phyloP scores from a whole-genome alignment of 805 yeast genomes.

The Metschnikowia proteae region DNA sequence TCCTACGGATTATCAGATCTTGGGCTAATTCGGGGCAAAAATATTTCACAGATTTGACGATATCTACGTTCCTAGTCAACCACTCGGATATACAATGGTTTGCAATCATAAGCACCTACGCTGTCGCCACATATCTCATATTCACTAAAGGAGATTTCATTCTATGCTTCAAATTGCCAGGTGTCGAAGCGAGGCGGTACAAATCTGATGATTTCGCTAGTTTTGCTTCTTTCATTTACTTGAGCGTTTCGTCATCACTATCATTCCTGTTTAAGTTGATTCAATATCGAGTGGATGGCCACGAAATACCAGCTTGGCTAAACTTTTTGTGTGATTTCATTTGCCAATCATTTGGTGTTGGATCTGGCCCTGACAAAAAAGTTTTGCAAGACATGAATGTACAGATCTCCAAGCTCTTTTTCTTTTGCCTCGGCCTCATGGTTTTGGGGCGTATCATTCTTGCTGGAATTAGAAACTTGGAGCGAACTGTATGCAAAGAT shows the following conservation, averaged over 20 bases:
- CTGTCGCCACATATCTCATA: conserved; percentile 16
- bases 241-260: conserved; percentile 44
- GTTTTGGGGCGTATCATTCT: conserved; percentile 26
- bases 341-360: conserved; percentile 25
- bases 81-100: conserved; percentile 44
- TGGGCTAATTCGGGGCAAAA: conserved; percentile 95
- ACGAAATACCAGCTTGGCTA: conserved; percentile 43
- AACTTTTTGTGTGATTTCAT: conserved; percentile 26
- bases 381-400: conserved; percentile 23
- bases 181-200: neutral
- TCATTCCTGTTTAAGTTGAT: conserved; percentile 53
- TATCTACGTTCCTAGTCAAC: conserved; percentile 41
- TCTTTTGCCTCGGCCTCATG: conserved; percentile 22
- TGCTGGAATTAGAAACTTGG: conserved; percentile 22
- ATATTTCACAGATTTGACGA: conserved; percentile 37
- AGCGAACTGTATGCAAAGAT: conserved; percentile 30
- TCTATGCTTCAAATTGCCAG: conserved; percentile 18
- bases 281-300: conserved; percentile 54
- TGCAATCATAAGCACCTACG: conserved; percentile 41
- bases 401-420: conserved; percentile 25
- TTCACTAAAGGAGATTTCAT: conserved; percentile 25
- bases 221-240: conserved; percentile 39
- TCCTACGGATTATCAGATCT: conserved; percentile 61
- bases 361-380: conserved; percentile 10
- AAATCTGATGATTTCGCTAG: conserved; percentile 22